Evolutionary conservation across 78 protist species (phyloP).

Genomic region (Paratrimastix pyriformis): DNA sequence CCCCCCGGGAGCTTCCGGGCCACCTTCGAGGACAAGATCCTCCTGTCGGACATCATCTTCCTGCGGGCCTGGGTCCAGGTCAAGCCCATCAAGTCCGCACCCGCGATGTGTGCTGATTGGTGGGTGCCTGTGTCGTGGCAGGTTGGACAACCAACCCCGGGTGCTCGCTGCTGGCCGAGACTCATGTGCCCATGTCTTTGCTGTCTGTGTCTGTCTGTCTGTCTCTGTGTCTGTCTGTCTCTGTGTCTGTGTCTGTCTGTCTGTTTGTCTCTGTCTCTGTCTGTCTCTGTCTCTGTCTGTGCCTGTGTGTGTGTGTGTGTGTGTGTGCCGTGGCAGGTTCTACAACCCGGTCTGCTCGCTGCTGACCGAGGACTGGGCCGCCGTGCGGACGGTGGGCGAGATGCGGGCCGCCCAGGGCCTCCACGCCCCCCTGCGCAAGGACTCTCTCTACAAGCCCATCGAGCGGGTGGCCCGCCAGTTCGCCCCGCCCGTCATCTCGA

Average conservation of each 20-base stretch:
- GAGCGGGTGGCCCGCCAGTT: not conserved
- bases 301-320: no score
- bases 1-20: slow-evolving; percentile 89
- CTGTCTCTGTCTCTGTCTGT: no score
- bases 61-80: slow-evolving; percentile 89
- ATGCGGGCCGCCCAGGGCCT: slow-evolving; percentile 52
- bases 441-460: slow-evolving; percentile 44
- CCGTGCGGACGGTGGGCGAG: slow-evolving; percentile 64
- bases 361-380: slow-evolving; percentile 24
- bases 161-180: no score
- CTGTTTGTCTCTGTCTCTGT: no score
- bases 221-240: no score
- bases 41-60: slow-evolving; percentile 77
- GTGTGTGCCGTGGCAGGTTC: no score
- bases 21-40: slow-evolving; percentile 91
- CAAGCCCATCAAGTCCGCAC: slow-evolving; percentile 39
- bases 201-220: no score
- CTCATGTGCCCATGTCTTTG: no score
- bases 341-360: slow-evolving; percentile 85
- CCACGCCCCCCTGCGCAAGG: slow-evolving; percentile 50
- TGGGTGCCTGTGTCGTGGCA: no score
- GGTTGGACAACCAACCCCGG: no score
- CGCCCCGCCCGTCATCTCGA: not conserved
- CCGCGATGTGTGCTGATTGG: no score
- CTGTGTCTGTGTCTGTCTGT: no score